Evolutionary conservation across 1,139 yeast species (phyloP).

Genomic region (Scheffersomyces quercinus): DNA sequence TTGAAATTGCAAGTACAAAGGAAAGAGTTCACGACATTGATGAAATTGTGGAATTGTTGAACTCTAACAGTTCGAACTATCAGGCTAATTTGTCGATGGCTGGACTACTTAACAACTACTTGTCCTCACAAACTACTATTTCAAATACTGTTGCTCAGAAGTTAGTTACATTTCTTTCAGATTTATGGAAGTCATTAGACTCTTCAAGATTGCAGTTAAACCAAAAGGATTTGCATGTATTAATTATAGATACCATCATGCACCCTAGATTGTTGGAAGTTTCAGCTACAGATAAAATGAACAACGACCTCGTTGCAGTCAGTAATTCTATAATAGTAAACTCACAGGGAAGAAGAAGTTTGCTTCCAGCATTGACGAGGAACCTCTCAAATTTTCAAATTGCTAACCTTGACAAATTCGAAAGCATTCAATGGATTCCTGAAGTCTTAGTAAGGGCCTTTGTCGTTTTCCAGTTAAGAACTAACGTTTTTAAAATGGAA

Average conservation of each 20-base stretch:
- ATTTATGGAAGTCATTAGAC: conserved; percentile 61
- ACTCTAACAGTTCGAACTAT: conserved; percentile 25
- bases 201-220: conserved; percentile 63
- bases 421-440: conserved; percentile 52
- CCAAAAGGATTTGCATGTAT: conserved; percentile 63
- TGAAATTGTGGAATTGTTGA: conserved; percentile 14
- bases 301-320: conserved; percentile 33
- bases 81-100: conserved; percentile 28
- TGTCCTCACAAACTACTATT: conserved; percentile 11
- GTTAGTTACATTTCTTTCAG: conserved; percentile 33
- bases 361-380: conserved; percentile 60
- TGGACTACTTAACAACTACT: conserved; percentile 8
- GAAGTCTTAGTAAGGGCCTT: conserved; percentile 49
- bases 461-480: conserved; percentile 53
- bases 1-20: conserved; percentile 3
- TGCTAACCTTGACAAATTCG: conserved; percentile 29
- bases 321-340: conserved; percentile 47
- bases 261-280: conserved; percentile 19
- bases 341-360: conserved; percentile 65
- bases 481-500: conserved; percentile 62
- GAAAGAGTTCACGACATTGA: conserved; percentile 1
- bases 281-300: conserved; percentile 22
- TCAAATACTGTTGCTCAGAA: conserved; percentile 9
- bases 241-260: conserved; percentile 49
- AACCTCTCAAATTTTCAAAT: conserved; percentile 44